These are phyloP conservation scores for Syzygium jambos DNA, from an alignment of 345 rosid species.

Conservation along the genomic window DNA sequence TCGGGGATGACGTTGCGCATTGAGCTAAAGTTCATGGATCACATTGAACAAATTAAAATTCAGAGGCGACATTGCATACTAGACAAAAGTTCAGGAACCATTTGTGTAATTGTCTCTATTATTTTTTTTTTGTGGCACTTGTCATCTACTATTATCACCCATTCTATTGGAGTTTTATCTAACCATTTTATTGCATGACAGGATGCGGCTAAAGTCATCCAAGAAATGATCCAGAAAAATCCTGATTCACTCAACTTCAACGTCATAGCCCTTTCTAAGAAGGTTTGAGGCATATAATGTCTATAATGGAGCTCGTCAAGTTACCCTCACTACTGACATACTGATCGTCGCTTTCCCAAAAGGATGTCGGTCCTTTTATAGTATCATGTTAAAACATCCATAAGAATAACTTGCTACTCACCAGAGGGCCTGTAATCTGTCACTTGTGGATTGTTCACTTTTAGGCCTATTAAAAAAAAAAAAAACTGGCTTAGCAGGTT, in stretches of 20 bases:
- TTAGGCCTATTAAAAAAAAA: background rate
- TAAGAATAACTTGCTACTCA: background rate
- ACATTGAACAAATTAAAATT: no score
- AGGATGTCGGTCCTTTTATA: background rate
- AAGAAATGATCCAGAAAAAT: conserved; percentile 67
- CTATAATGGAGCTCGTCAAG: background rate
- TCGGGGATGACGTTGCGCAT: no score
- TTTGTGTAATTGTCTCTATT: no score
- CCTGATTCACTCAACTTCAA: conserved; percentile 75
- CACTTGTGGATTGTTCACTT: background rate
- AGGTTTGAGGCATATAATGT: background rate
- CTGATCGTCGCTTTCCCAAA: background rate
- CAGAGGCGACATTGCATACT: no score
- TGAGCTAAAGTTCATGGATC: no score
- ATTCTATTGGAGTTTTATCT: background rate
- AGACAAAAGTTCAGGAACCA: no score
- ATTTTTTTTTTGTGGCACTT: background rate
- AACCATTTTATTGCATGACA: conserved; percentile 13
- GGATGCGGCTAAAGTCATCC: conserved; percentile 76
- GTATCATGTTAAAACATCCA: background rate
- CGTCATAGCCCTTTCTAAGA: conserved; percentile 63
- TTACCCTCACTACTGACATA: background rate
- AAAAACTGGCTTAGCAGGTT: no score
- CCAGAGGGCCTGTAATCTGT: background rate
- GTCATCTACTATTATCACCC: background rate